Conservation (phyloP, 108 stramenopile species). For the Skeletonema potamos region DNA sequence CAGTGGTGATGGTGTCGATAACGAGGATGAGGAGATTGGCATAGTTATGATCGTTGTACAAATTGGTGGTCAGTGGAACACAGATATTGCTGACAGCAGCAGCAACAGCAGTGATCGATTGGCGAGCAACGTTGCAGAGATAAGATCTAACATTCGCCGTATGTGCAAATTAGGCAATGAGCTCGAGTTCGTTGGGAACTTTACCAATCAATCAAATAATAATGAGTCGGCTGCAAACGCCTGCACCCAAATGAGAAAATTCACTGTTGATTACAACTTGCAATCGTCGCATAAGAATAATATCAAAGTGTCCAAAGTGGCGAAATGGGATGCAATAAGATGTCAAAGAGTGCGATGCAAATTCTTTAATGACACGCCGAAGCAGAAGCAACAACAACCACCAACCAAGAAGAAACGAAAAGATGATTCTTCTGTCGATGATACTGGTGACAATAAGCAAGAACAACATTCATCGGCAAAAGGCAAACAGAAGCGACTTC, state of each 20-base stretch:
- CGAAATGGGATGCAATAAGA: conserved; percentile 50
- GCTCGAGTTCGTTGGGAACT: conserved; percentile 42
- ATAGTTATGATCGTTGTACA: conserved; percentile 23
- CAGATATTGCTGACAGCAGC: not conserved
- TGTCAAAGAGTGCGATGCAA: conserved; percentile 56
- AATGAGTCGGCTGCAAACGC: not conserved
- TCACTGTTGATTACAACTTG: conserved; percentile 10
- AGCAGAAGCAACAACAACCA: conserved; percentile 9
- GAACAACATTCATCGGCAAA: conserved; percentile 28
- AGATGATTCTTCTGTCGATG: not conserved
- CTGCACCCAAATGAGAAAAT: conserved; percentile 5
- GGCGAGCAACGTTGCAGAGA: conserved; percentile 35
- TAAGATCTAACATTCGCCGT: conserved; percentile 61
- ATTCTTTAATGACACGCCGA: conserved; percentile 20
- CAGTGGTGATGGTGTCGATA: not conserved
- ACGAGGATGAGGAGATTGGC: conserved; percentile 10
- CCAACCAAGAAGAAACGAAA: conserved; percentile 3
- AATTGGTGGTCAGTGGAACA: conserved; percentile 1
- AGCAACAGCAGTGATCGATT: not conserved
- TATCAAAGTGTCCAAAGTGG: conserved; percentile 16
- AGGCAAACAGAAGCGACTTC: conserved; percentile 56
- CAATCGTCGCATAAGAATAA: not conserved
- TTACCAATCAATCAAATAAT: conserved; percentile 16
- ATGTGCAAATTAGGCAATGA: conserved; percentile 67
- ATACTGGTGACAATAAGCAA: conserved; percentile 15